Evolutionary conservation across 1,139 yeast genomes (phyloP), one percentile per base, ranked within the genome.

Genomic region (Wickerhamiella pararugosa): DNA sequence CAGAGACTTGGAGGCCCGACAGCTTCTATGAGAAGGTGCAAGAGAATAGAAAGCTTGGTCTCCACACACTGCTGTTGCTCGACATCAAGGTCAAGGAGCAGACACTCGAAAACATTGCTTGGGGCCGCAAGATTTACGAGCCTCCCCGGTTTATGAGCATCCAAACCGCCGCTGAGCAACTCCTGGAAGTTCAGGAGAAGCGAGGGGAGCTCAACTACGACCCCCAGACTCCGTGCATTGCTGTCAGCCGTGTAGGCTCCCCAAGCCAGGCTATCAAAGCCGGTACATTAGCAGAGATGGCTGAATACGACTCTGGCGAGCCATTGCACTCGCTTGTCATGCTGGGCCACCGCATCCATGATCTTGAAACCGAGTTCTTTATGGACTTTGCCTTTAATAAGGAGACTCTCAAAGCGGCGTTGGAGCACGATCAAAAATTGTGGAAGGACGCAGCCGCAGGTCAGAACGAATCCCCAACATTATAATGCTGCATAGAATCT

Each of bases 1-100:
- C 95, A 27, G 97, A 87, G 34, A 66, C 69, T 46, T 90, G 98
- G 98, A 79, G 83, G 58, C 98, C 98, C 1, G 97, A 87, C 59
- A 80, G 94, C 29, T 90, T 92, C 66, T 90, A 90, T 60, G 73
- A 79, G 55, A 87, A 90, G 64, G 68, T 90, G 46, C 65, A 76
- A 76, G 97, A 90, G 62, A 90, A 90, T 61, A 70, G 97, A 54
- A 75, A 69, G 57, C 75, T 87, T 41, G 98, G 98, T 2, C 69
- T 90, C 53, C 98, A 90, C 59, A 90, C 98, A 2, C 68, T 90
- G 48, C 71, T 90, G 35, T 67, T 90, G 46, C 69, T 90, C 43
- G 98, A 90, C 58, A 90, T 90, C 59, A 90, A 90, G 61, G 98
- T 90, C 44, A 90, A 90, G 60, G 98, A 90, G 60, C 98, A 90